Conservation (phyloP, 768 basidiomycete genomes). For the Lentinula sp. region DNA sequence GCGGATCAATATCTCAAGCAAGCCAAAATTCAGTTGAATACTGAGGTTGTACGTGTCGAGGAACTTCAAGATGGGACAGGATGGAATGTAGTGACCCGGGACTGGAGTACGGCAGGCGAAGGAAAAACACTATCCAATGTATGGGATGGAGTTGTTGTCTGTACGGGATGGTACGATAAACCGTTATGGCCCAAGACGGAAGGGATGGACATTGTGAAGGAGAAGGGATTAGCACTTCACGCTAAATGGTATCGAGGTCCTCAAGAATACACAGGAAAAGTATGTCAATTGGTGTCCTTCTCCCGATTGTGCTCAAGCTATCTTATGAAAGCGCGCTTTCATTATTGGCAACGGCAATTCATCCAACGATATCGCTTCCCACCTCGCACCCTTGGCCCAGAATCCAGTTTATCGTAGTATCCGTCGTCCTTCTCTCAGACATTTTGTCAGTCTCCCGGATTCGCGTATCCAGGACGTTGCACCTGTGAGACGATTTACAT, state of each 20-base stretch:
- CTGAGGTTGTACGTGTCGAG: conserved; percentile 31
- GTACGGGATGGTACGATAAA: conserved; percentile 37
- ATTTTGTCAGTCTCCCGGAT: conserved; percentile 35
- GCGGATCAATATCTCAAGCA: conserved; percentile 22
- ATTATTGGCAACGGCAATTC: conserved; percentile 49
- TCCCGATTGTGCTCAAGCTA: not conserved
- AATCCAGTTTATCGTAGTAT: conserved; percentile 41
- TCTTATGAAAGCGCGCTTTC: conserved; percentile 30
- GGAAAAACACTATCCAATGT: conserved; percentile 17
- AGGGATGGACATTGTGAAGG: conserved; percentile 31
- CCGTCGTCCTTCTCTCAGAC: conserved; percentile 31
- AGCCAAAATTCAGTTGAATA: conserved; percentile 32
- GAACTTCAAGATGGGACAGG: conserved; percentile 25
- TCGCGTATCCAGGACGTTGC: conserved; percentile 36
- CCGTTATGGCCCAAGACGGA: conserved; percentile 36
- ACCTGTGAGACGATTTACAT: conserved; percentile 28
- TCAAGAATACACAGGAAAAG: conserved; percentile 26
- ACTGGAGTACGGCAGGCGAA: conserved; percentile 23
- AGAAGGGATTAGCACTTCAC: conserved; percentile 31
- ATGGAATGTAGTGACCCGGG: conserved; percentile 33
- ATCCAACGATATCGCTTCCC: conserved; percentile 45
- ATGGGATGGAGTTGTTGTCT: conserved; percentile 47
- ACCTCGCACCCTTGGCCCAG: conserved; percentile 30
- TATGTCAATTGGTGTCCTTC: not conserved
- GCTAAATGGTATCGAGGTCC: conserved; percentile 37